Percentiles rank a stretch among this genome's conserved stretches.
phyloP scores from a whole-genome alignment of 2,329 filamentous ascomycete genomes.

The Hymenoscyphus salicellus region DNA sequence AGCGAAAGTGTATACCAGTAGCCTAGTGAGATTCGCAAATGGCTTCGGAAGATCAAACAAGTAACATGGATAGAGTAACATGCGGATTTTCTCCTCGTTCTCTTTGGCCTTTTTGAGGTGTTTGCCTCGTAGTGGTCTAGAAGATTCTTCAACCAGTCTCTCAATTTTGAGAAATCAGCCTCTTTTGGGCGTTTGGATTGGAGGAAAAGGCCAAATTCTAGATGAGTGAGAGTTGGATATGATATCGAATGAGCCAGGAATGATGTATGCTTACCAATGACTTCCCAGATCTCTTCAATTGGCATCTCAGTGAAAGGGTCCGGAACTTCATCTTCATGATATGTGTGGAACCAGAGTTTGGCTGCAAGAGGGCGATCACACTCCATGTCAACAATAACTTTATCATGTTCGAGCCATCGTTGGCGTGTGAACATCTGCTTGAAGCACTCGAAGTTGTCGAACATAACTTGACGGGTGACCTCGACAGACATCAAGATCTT shows the following conservation, averaged over 20 bases:
- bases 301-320: constrained; percentile 3
- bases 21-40: neutral
- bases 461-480: constrained; percentile 14
- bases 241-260: neutral
- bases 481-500: constrained; percentile 10
- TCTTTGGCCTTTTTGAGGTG: neutral
- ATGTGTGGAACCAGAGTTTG: constrained; percentile 19
- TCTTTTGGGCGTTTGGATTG: neutral
- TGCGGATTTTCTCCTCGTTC: neutral
- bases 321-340: constrained; percentile 15
- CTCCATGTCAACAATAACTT: constrained; percentile 4
- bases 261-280: neutral
- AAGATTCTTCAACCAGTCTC: neutral
- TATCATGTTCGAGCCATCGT: constrained; percentile 5
- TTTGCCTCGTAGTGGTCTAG: neutral
- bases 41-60: neutral
- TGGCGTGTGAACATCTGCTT: constrained; percentile 2
- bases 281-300: neutral
- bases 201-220: neutral
- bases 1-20: neutral
- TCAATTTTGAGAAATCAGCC: neutral
- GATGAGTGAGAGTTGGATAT: neutral
- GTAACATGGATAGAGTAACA: neutral
- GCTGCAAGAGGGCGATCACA: neutral
- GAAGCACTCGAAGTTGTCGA: constrained; percentile 11